Percentiles rank a stretch among this genome's conserved stretches.
phyloP scores from a whole-genome alignment of 345 rosid species.

The Lepidium sativum region DNA sequence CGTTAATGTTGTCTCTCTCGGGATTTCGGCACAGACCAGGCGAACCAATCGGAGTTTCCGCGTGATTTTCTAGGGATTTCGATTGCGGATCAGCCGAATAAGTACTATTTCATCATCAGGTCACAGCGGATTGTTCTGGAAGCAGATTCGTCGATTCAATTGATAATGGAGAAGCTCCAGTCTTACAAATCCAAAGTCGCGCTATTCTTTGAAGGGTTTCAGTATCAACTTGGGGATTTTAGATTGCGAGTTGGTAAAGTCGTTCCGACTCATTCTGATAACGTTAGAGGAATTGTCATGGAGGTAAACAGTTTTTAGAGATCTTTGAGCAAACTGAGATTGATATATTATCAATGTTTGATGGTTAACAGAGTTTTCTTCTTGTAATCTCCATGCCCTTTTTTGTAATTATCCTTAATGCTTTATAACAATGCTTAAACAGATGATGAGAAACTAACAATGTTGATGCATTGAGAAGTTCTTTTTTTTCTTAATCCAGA shows the following conservation, averaged over 20 bases:
- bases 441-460: neutral
- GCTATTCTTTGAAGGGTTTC: slow-evolving; percentile 80
- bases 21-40: neutral
- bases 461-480: neutral
- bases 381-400: neutral
- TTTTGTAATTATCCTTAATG: neutral
- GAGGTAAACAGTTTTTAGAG: slow-evolving; percentile 34
- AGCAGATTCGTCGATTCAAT: slow-evolving; percentile 71
- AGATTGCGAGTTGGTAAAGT: slow-evolving; percentile 87
- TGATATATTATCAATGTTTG: no score
- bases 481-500: no score
- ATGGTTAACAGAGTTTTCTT: neutral
- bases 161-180: slow-evolving; percentile 92
- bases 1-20: neutral
- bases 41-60: slow-evolving; percentile 67
- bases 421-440: neutral
- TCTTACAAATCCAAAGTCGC: slow-evolving; percentile 76
- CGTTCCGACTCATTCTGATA: slow-evolving; percentile 71
- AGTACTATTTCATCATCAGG: slow-evolving; percentile 69
- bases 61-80: slow-evolving; percentile 78
- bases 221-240: slow-evolving; percentile 82
- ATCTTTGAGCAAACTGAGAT: neutral
- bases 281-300: slow-evolving; percentile 83
- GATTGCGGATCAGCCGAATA: slow-evolving; percentile 67
- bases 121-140: slow-evolving; percentile 63